Conservation (phyloP, 2,329 filamentous ascomycete species). For the Fusarium nygamai region DNA sequence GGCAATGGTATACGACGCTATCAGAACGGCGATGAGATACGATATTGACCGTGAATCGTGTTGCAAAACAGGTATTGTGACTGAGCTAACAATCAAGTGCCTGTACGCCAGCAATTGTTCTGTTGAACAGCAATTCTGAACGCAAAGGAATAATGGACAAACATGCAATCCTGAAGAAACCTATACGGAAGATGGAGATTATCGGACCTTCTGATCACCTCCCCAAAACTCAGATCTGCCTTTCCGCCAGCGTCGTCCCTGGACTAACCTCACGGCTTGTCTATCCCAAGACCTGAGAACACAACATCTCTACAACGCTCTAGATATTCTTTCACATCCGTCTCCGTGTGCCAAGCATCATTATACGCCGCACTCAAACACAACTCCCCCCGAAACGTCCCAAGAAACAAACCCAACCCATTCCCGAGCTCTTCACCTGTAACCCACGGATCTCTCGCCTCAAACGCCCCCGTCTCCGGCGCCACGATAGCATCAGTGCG, state of each 20-base stretch:
- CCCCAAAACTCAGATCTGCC: not conserved
- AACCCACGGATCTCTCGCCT: slow-evolving; percentile 53
- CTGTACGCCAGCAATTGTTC: rapidly evolving
- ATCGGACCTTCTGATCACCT: no score
- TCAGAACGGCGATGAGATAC: not conserved
- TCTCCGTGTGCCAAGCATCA: slow-evolving; percentile 52
- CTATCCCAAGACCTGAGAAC: not conserved
- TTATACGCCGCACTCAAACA: slow-evolving; percentile 54
- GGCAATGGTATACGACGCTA: no score
- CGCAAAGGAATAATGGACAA: not conserved
- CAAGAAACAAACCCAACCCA: slow-evolving; percentile 52
- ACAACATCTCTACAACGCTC: slow-evolving; percentile 29
- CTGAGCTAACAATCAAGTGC: not conserved
- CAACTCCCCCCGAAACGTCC: slow-evolving; percentile 50
- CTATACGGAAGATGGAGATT: not conserved
- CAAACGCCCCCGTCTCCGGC: slow-evolving; percentile 40
- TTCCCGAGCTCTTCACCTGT: slow-evolving; percentile 57
- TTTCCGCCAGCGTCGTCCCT: no score
- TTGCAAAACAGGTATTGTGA: not conserved
- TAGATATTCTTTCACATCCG: slow-evolving; percentile 35
- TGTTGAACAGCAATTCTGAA: not conserved
- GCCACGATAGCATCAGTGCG: slow-evolving; percentile 48
- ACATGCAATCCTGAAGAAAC: rapidly evolving
- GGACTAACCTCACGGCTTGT: no score
- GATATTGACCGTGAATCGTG: not conserved